Evolutionary conservation across 176 grass and related monocot genomes (phyloP).

Genomic region (Oryza longistaminata): DNA sequence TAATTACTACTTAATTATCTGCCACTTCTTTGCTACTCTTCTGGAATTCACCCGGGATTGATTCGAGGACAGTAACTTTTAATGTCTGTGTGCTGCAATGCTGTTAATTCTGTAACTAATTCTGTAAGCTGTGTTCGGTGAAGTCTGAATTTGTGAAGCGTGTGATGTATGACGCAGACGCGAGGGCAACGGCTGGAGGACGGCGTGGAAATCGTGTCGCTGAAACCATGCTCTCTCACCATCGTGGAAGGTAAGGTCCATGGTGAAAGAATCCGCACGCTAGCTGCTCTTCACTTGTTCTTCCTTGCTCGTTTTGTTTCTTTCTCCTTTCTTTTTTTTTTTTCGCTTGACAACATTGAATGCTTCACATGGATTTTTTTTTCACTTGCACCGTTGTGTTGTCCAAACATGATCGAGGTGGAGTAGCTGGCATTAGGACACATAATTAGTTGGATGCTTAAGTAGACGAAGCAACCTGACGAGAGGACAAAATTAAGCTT

Average conservation of each 20-base stretch:
- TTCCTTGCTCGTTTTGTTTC: background rate
- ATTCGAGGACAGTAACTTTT: background rate
- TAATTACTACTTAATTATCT: background rate
- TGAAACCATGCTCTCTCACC: slow-evolving; percentile 69
- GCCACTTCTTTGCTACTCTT: background rate
- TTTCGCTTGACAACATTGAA: background rate
- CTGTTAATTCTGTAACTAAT: background rate
- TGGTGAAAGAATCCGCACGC: slow-evolving; percentile 11
- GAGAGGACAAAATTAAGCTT: background rate
- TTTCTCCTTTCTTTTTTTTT: background rate
- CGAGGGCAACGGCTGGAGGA: slow-evolving; percentile 70
- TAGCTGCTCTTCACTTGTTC: background rate
- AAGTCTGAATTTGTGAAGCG: background rate
- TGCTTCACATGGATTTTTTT: background rate
- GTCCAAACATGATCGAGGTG: background rate
- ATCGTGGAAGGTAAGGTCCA: slow-evolving; percentile 77
- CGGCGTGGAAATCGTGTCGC: slow-evolving; percentile 72
- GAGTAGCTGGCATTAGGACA: slow-evolving; percentile 1
- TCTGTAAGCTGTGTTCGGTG: background rate
- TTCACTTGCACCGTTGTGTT: background rate
- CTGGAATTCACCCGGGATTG: background rate
- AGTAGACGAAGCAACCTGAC: background rate
- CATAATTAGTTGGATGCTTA: background rate
- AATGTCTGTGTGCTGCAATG: background rate
- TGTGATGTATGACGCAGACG: slow-evolving; percentile 48